These are phyloP conservation scores for Chalciporus piperatoides DNA, from an alignment of 1,284 basidiomycete genomes.

Conservation along the genomic window DNA sequence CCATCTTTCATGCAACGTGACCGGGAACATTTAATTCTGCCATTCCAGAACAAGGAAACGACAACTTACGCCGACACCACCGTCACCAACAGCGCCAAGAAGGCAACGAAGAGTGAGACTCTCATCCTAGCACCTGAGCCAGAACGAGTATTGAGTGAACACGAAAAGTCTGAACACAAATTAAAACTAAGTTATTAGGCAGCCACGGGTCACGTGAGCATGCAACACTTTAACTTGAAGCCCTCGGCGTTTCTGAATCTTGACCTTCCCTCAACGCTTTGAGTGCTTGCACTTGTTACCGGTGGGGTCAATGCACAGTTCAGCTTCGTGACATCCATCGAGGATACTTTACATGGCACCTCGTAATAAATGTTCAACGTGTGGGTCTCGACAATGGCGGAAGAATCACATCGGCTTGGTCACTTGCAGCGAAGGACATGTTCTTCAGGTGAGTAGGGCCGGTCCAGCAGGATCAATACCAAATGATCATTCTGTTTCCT, in stretches of 20 bases:
- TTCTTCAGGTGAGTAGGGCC: slow-evolving; percentile 56
- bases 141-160: not conserved
- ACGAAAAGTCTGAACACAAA: not conserved
- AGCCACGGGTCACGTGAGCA: slow-evolving; percentile 20
- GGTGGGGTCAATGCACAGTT: not conserved
- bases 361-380: slow-evolving; percentile 58
- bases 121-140: slow-evolving; percentile 38
- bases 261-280: not conserved
- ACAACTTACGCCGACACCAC: slow-evolving; percentile 46
- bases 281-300: not conserved
- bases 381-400: slow-evolving; percentile 76
- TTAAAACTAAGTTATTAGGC: too few species aligned
- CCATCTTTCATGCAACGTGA: slow-evolving; percentile 45
- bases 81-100: slow-evolving; percentile 44
- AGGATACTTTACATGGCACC: slow-evolving; percentile 43
- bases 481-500: not conserved
- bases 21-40: slow-evolving; percentile 1
- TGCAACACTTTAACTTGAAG: too few species aligned
- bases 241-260: too few species aligned
- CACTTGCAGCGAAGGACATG: slow-evolving; percentile 75
- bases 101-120: slow-evolving; percentile 34
- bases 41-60: not conserved
- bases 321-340: not conserved
- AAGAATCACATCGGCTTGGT: slow-evolving; percentile 71
- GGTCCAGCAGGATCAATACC: not conserved